Evolutionary conservation across 2,329 filamentous ascomycete genomes (phyloP).

Genomic region (Ceratocystis alfenasii): DNA sequence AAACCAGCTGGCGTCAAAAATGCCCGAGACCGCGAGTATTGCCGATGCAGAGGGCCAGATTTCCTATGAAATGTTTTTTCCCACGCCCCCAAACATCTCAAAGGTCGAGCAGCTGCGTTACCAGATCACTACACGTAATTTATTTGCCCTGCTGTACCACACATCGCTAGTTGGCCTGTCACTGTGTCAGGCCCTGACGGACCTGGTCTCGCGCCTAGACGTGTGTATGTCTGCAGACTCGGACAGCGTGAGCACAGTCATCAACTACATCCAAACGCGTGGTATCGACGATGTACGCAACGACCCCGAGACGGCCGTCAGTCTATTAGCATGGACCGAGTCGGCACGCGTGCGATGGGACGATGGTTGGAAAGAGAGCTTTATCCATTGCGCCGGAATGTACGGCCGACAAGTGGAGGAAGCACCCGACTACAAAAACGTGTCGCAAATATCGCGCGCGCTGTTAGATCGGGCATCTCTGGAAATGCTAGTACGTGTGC

Average conservation of each 20-base stretch:
- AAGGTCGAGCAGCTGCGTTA: conserved; percentile 42
- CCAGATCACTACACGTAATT: conserved; percentile 55
- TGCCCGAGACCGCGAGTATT: conserved; percentile 34
- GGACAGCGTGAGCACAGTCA: conserved; percentile 47
- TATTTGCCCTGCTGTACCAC: conserved; percentile 53
- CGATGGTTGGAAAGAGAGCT: conserved; percentile 56
- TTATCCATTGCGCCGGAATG: conserved; percentile 55
- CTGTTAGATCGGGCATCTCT: conserved; percentile 51
- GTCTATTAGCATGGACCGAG: conserved; percentile 55
- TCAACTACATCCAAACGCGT: conserved; percentile 47
- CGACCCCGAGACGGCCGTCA: conserved; percentile 47
- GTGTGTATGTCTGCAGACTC: conserved; percentile 44
- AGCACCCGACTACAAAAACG: conserved; percentile 43
- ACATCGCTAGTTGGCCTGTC: conserved; percentile 54
- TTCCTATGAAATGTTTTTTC: conserved; percentile 52
- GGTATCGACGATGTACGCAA: conserved; percentile 54
- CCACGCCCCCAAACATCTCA: conserved; percentile 40
- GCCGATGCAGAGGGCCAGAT: conserved; percentile 42
- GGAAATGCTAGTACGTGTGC: conserved; percentile 49
- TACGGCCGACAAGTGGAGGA: conserved; percentile 39
- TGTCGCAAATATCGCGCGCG: conserved; percentile 51
- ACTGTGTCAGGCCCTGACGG: conserved; percentile 49
- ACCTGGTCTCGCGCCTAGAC: conserved; percentile 50
- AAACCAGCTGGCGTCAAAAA: conserved; percentile 32
- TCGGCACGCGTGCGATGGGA: conserved; percentile 49